Evolutionary conservation across 2,329 filamentous ascomycete species (phyloP).

Genomic region (Parasarocladium wereldwijsianum): DNA sequence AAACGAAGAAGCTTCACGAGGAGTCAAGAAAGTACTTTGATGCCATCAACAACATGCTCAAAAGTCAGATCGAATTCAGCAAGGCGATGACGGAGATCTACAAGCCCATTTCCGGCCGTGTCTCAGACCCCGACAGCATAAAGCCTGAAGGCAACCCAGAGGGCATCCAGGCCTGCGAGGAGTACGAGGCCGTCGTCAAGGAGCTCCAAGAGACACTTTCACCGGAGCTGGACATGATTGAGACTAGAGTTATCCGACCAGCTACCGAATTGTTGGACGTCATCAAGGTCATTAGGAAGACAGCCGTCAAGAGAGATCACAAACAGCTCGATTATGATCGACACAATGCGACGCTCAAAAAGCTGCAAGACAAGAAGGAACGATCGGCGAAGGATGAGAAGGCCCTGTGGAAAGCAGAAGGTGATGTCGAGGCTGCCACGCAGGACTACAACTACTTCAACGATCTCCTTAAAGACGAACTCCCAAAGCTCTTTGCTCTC

Average conservation of each 20-base stretch:
- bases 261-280: conserved; percentile 89
- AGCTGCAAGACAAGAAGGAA: conserved; percentile 95
- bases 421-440: conserved; percentile 77
- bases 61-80: conserved; percentile 96
- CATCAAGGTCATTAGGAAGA: conserved; percentile 89
- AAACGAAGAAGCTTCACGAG: conserved; percentile 94
- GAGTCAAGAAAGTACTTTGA: conserved; percentile 97
- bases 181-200: conserved; percentile 83
- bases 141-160: conserved; percentile 77
- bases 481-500: conserved; percentile 78
- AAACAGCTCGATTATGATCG: conserved; percentile 96
- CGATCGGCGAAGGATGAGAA: conserved; percentile 95
- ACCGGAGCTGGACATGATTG: conserved; percentile 96
- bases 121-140: conserved; percentile 81
- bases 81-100: conserved; percentile 93
- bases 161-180: conserved; percentile 87
- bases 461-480: conserved; percentile 86
- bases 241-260: conserved; percentile 76
- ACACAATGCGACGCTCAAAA: conserved; percentile 70
- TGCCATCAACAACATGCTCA: conserved; percentile 95
- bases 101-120: conserved; percentile 90
- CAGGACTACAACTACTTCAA: conserved; percentile 98
- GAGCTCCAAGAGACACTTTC: conserved; percentile 79
- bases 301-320: conserved; percentile 79
- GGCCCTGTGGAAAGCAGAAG: conserved; percentile 89